Evolutionary conservation across 768 basidiomycete species (phyloP), one percentile per base, ranked within the genome.

Genomic region (Boletus insuetus): DNA sequence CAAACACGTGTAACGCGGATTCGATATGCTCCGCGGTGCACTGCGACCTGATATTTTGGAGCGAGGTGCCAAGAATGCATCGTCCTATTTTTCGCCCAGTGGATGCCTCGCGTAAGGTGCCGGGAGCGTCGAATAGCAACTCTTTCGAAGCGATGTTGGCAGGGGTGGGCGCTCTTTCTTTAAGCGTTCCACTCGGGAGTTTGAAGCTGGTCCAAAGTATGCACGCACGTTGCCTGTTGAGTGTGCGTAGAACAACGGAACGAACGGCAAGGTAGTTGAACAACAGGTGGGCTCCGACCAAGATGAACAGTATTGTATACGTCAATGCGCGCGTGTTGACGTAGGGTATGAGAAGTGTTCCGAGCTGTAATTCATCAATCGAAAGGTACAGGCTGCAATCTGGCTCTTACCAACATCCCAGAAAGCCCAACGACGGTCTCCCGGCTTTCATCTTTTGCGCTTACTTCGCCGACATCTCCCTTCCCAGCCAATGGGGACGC

Each of bases 361-460:
- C 85, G 14, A 82, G 74, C 87, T 88, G 53, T 34, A 7, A 17
- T 42, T 34, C 19, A 39, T 64, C 26, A 59, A 32, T 56, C 19
- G 3, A 49, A 22, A 16, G 37, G 9, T 22, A 38, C 19, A 7
- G 24, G 16, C 29, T 20, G 49, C 10, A 13, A 3, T 37, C 16
- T 7, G 31, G 20, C n/a, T 6, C 82, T 64, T 53, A 87, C 87
- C 66, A 88, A 63, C 80, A 87, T 84, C 19, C 87, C 86, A 1
- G 83, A 61, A 31, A 89, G 78, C 2, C 82, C 83, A 3, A 89
- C 70, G 0, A 87, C 81, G 0, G 87, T 89, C 68, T 88, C 86
- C 57, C 85, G 84, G 66, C 86, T 87, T 0, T 82, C 77, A 55
- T 86, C 86, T 63, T 89, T 89, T 1, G 86, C 86, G 54, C 82